Percentiles rank a stretch among this genome's conserved stretches.
phyloP scores from a whole-genome alignment of 345 rosid genomes.

The Salix udensis region DNA sequence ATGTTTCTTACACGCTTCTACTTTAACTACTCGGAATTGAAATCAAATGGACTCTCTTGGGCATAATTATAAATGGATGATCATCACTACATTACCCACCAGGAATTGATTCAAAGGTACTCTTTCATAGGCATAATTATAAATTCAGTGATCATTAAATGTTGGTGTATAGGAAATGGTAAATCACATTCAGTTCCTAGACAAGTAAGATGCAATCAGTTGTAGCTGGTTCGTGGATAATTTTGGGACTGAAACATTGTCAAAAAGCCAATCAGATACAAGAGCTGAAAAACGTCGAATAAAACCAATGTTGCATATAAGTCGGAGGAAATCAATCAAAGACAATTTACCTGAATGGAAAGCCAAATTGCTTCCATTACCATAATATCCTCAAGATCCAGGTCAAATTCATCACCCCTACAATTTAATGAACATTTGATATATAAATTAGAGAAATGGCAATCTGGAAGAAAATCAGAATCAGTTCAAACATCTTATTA shows the following conservation, averaged over 20 bases:
- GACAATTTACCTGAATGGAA: slow-evolving; percentile 70
- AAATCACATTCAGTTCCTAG: neutral
- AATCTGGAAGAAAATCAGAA: neutral
- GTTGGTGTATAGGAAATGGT: neutral
- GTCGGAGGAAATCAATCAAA: neutral
- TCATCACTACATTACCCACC: neutral
- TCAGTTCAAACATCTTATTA: neutral
- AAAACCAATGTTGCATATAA: neutral
- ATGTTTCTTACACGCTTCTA: neutral
- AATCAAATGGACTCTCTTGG: neutral
- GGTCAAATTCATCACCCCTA: slow-evolving; percentile 86
- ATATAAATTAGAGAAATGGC: neutral
- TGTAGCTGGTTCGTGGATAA: neutral
- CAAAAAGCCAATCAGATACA: neutral
- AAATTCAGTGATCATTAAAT: neutral
- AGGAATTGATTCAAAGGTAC: neutral
- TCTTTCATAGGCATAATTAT: neutral
- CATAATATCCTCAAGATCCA: slow-evolving; percentile 98
- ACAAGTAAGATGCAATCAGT: neutral
- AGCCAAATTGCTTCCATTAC: slow-evolving; percentile 96
- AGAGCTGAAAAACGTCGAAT: neutral
- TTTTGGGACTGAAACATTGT: neutral
- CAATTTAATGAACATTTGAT: slow-evolving; percentile 15
- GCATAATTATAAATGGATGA: neutral
- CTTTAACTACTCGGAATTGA: neutral